A percentile compares a stretch with the other conserved stretches of the same genome.
Conservation (phyloP, 306 rosid species). For the Gynostemma pentaphyllum region DNA sequence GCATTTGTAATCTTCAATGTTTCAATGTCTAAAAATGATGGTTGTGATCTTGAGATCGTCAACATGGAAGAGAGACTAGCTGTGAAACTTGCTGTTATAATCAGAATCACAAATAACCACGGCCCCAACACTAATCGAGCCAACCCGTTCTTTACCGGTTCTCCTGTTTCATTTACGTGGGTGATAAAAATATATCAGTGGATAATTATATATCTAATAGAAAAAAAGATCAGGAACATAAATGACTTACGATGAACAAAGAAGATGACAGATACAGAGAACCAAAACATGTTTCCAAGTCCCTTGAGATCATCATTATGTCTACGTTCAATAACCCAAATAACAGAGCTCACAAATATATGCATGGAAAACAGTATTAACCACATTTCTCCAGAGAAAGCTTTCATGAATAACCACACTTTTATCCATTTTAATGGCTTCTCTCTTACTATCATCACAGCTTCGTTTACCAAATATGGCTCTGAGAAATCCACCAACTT, state of each 20-base stretch:
- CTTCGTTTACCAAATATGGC: slow-evolving; percentile 35
- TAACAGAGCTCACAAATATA: slow-evolving; percentile 27
- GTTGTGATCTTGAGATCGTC: not conserved
- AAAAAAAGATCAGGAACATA: no score
- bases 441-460: slow-evolving; percentile 34
- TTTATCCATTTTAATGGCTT: slow-evolving; percentile 20
- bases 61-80: slow-evolving; percentile 9
- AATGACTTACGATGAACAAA: slow-evolving; percentile 36
- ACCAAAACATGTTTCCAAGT: slow-evolving; percentile 45
- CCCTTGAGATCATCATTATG: slow-evolving; percentile 25
- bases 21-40: not conserved
- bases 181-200: no score
- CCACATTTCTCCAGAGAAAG: slow-evolving; percentile 46
- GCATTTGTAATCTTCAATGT: not conserved
- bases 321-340: slow-evolving; percentile 42
- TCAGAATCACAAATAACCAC: slow-evolving; percentile 7
- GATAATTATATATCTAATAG: no score
- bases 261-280: slow-evolving; percentile 36
- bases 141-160: slow-evolving; percentile 2
- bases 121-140: slow-evolving; percentile 9
- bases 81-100: slow-evolving; percentile 12
- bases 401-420: slow-evolving; percentile 28
- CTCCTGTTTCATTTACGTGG: not conserved
- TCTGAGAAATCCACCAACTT: slow-evolving; percentile 32
- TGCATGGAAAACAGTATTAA: slow-evolving; percentile 24